These are phyloP conservation scores for Alternaria metachromatica DNA, from an alignment of 2,329 filamentous ascomycete species.

Conservation along the genomic window DNA sequence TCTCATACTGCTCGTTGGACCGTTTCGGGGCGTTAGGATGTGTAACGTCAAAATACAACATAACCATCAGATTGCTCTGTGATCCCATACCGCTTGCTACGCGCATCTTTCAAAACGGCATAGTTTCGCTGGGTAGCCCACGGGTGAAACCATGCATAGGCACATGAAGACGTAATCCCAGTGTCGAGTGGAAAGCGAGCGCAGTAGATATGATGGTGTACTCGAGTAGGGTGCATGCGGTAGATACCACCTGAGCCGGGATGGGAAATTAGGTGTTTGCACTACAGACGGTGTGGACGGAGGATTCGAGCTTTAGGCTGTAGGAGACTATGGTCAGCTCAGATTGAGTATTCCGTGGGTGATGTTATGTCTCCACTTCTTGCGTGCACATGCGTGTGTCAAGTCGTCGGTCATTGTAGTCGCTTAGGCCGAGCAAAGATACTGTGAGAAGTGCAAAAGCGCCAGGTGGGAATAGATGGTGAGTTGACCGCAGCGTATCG, in stretches of 20 bases:
- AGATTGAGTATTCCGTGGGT: slow-evolving; percentile 8
- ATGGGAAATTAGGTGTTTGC: slow-evolving; percentile 18
- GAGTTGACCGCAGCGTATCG: background rate
- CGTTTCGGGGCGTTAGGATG: background rate
- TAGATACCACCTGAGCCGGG: slow-evolving; percentile 39
- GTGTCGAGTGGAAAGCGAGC: slow-evolving; percentile 6
- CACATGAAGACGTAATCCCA: background rate
- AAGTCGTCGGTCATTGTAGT: slow-evolving; percentile 32
- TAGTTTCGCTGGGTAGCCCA: background rate
- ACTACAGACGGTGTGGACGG: slow-evolving; percentile 4
- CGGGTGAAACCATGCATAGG: slow-evolving; percentile 1
- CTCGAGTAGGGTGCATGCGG: slow-evolving; percentile 18
- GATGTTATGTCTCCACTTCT: slow-evolving; percentile 21
- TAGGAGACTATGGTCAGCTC: slow-evolving; percentile 21
- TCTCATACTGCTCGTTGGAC: background rate
- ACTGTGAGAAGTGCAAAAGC: slow-evolving; percentile 10
- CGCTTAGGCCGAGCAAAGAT: slow-evolving; percentile 1
- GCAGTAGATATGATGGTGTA: slow-evolving; percentile 9
- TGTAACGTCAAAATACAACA: slow-evolving; percentile 22
- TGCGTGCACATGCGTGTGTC: slow-evolving; percentile 28
- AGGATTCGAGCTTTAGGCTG: background rate
- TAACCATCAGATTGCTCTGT: background rate
- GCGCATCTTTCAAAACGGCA: background rate
- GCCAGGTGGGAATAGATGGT: background rate
- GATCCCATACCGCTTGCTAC: slow-evolving; percentile 7